A percentile compares a stretch with the other conserved stretches of the same genome.
Conservation (phyloP, 2,329 filamentous ascomycete genomes). For the Decorospora gaudefroyi region DNA sequence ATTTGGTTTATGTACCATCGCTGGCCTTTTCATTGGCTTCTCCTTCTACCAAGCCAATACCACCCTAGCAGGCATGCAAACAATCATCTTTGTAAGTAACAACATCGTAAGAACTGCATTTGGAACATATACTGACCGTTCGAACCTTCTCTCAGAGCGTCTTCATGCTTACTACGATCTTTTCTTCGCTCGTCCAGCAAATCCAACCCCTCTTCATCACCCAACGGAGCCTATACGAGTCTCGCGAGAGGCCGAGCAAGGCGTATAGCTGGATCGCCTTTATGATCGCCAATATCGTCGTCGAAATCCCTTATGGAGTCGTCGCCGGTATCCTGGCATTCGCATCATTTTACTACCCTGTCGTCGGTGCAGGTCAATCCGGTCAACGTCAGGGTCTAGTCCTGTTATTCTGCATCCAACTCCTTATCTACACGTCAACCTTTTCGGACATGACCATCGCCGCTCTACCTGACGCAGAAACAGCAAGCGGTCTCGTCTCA, state of each 20-base stretch:
- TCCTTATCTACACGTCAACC: slow-evolving; percentile 72
- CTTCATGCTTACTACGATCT: slow-evolving; percentile 56
- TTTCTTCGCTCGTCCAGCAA: slow-evolving; percentile 57
- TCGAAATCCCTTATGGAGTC: slow-evolving; percentile 70
- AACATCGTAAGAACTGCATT: no score
- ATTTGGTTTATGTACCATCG: slow-evolving; percentile 31
- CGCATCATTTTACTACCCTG: slow-evolving; percentile 68
- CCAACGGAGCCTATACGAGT: slow-evolving; percentile 63
- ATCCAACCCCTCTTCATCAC: slow-evolving; percentile 65
- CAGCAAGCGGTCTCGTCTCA: slow-evolving; percentile 64
- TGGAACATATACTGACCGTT: no score
- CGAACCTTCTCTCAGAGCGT: no score
- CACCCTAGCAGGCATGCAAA: slow-evolving; percentile 52
- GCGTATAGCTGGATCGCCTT: slow-evolving; percentile 77
- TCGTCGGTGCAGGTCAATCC: slow-evolving; percentile 46
- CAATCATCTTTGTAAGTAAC: slow-evolving; percentile 53
- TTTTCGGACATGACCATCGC: slow-evolving; percentile 77
- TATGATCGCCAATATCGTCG: slow-evolving; percentile 70
- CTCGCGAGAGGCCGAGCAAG: slow-evolving; percentile 66
- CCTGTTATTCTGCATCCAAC: slow-evolving; percentile 66
- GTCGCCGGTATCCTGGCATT: slow-evolving; percentile 67
- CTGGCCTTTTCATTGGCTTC: slow-evolving; percentile 47
- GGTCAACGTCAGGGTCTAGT: slow-evolving; percentile 61
- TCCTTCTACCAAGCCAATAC: slow-evolving; percentile 50
- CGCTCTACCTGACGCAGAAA: slow-evolving; percentile 69